These are phyloP conservation scores for Clonostachys chloroleuca DNA, from an alignment of 2,329 filamentous ascomycete species.

Conservation along the genomic window DNA sequence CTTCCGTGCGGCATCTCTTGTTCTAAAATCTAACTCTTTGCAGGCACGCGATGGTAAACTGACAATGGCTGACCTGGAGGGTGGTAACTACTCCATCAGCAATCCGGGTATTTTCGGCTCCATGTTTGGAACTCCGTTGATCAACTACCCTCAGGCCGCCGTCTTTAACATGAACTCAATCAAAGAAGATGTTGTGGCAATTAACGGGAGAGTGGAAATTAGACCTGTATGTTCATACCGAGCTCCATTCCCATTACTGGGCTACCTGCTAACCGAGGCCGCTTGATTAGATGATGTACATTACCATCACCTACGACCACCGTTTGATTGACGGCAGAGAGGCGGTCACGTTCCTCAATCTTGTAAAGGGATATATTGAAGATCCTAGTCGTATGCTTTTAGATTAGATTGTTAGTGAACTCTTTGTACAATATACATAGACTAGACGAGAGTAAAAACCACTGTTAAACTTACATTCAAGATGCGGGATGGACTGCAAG, in stretches of 20 bases:
- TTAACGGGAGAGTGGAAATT: slow-evolving; percentile 43
- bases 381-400: slow-evolving; percentile 40
- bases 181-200: slow-evolving; percentile 49
- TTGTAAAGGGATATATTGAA: slow-evolving; percentile 21
- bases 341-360: slow-evolving; percentile 52
- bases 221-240: slow-evolving; percentile 17
- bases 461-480: too few species aligned
- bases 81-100: slow-evolving; percentile 73
- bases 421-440: too few species aligned
- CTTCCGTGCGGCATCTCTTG: too few species aligned
- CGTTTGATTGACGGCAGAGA: slow-evolving; percentile 53
- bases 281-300: slow-evolving; percentile 32
- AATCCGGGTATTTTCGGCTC: slow-evolving; percentile 71
- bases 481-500: too few species aligned
- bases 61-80: slow-evolving; percentile 73
- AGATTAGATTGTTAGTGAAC: slow-evolving; percentile 28
- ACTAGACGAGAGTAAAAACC: too few species aligned
- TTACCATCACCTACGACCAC: slow-evolving; percentile 47
- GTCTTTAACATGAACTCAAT: slow-evolving; percentile 57
- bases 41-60: slow-evolving; percentile 68
- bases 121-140: slow-evolving; percentile 57
- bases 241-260: too few species aligned
- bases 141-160: slow-evolving; percentile 68
- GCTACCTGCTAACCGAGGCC: too few species aligned
- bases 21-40: background rate